Evolutionary conservation across 2,329 filamentous ascomycete species (phyloP).

Genomic region (Podosphaera leucotricha): DNA sequence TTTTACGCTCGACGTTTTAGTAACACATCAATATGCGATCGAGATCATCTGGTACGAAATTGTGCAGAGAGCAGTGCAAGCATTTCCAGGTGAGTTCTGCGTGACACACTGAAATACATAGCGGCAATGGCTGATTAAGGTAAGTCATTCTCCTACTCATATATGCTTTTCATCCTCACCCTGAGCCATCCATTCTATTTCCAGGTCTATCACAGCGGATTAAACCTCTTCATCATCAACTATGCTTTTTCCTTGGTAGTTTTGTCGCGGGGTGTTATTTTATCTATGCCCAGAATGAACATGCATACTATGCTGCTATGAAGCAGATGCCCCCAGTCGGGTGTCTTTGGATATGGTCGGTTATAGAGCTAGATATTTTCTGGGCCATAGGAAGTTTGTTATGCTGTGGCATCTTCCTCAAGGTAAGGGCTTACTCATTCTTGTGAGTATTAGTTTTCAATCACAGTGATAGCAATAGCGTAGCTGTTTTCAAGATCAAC

Average conservation of each 20-base stretch:
- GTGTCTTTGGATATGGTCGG: conserved; percentile 79
- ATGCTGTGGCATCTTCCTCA: conserved; percentile 10
- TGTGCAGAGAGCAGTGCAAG: conserved; percentile 25
- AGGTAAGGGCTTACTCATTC: conserved; percentile 10
- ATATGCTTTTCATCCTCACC: conserved; percentile 16
- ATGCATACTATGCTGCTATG: conserved; percentile 72
- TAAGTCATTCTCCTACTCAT: conserved; percentile 18
- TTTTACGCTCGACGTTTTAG: conserved; percentile 55
- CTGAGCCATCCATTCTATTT: conserved; percentile 23
- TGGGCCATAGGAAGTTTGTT: conserved; percentile 35
- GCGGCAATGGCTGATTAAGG: not conserved
- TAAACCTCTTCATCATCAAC: conserved; percentile 27
- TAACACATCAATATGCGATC: conserved; percentile 56
- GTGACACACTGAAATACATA: not conserved
- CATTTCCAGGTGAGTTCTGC: conserved; percentile 24
- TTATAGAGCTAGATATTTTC: conserved; percentile 58
- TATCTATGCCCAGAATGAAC: conserved; percentile 56
- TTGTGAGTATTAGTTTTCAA: conserved; percentile 3
- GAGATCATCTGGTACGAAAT: conserved; percentile 35
- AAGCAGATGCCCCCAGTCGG: conserved; percentile 75
- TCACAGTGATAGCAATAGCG: too few relatives aligned
- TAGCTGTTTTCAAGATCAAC: too few relatives aligned
- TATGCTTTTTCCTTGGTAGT: conserved; percentile 39
- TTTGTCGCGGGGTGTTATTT: conserved; percentile 50
- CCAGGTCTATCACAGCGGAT: conserved; percentile 24